Percentiles rank a stretch among this genome's conserved stretches.
phyloP scores from a whole-genome alignment of 805 yeast species.

The Wickerhamiella siamensis region DNA sequence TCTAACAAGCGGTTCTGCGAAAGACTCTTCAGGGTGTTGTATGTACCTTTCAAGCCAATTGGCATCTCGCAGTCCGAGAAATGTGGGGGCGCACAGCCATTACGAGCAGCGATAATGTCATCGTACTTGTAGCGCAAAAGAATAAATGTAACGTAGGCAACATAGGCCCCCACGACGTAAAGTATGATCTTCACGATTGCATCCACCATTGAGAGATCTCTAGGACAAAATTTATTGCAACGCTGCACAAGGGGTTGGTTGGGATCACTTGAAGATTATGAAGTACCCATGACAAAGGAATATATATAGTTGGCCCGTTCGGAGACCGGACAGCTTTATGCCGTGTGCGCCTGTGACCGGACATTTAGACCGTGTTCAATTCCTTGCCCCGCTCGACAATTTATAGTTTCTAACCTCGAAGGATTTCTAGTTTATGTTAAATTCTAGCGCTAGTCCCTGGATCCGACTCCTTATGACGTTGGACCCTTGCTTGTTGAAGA shows the following conservation, averaged over 20 bases:
- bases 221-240: no score
- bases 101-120: constrained; percentile 6
- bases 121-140: constrained; percentile 4
- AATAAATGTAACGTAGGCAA: not conserved
- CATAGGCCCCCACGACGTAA: not conserved
- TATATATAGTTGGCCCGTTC: not conserved
- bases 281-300: not conserved
- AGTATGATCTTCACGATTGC: not conserved
- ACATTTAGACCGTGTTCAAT: no score
- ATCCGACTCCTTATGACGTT: no score
- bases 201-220: not conserved
- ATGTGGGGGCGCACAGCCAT: constrained; percentile 8
- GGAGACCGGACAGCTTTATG: no score
- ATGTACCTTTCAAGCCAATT: constrained; percentile 7
- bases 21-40: constrained; percentile 3
- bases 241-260: no score
- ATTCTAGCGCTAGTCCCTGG: no score
- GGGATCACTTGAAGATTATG: no score
- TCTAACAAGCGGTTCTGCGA: constrained; percentile 5
- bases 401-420: no score
- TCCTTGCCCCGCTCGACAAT: no score
- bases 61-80: constrained; percentile 6
- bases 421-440: no score
- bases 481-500: no score
- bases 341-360: no score